phyloP scores from a whole-genome alignment of 2,329 filamentous ascomycete species.

The Endoconidiophora laricicola region DNA sequence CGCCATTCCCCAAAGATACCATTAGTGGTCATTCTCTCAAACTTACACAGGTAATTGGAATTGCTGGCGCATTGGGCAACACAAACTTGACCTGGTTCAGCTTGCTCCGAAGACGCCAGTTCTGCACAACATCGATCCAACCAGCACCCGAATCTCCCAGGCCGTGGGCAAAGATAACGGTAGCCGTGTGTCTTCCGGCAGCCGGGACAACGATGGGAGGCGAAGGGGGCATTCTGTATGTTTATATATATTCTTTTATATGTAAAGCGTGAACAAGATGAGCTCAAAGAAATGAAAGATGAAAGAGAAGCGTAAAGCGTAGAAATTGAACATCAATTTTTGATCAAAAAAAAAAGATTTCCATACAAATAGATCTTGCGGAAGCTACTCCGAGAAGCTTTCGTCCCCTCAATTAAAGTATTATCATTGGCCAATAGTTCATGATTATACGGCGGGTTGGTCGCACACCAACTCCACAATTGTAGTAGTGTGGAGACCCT shows the following conservation, averaged over 20 bases:
- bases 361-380: too few relatives aligned
- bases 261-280: background rate
- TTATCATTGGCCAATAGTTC: too few relatives aligned
- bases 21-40: too few relatives aligned
- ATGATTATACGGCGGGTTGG: too few relatives aligned
- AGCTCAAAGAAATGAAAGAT: background rate
- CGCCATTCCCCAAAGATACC: too few relatives aligned
- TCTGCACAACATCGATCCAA: conserved; percentile 71
- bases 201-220: conserved; percentile 58
- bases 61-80: conserved; percentile 74
- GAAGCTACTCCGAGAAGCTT: too few relatives aligned
- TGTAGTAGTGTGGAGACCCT: too few relatives aligned
- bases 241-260: background rate
- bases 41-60: conserved; percentile 67
- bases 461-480: too few relatives aligned
- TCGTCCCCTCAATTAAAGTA: too few relatives aligned
- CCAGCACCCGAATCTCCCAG: conserved; percentile 69
- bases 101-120: conserved; percentile 63
- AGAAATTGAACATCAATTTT: background rate
- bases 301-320: background rate
- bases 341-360: background rate
- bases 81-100: conserved; percentile 88
- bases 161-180: conserved; percentile 86
- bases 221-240: conserved; percentile 15
- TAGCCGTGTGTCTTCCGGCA: conserved; percentile 71